Evolutionary conservation across 768 basidiomycete genomes (phyloP), one percentile per base, ranked within the genome.

Genomic region (Guyanaporus albipodus): DNA sequence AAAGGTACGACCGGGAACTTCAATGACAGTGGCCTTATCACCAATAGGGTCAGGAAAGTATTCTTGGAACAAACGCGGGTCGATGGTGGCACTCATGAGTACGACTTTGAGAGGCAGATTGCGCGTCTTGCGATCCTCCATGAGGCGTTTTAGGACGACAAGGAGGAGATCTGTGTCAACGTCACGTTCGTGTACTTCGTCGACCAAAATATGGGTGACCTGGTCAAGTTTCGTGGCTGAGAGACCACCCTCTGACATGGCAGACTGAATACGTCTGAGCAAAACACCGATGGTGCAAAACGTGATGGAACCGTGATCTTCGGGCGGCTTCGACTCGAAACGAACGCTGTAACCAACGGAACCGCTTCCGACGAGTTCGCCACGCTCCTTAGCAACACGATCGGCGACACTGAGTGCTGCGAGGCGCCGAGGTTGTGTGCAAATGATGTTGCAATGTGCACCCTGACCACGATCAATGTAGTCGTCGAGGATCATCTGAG

Each of bases 41-140:
- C 81, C 82, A 0, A 67, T 50, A 15, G 77, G 70, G 58, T 86
- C 79, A 8, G 73, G 70, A 72, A 98, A 98, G 70, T 97, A 98
- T 10, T 76, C 70, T 60, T 88, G 85, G 78, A 96, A 98, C 21
- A 95, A 75, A 0, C 78, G 78, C 8, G 93, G 87, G 57, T 96
- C 90, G 61, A 97, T 91, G 35, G 94, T 97, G 8, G 94, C 94
- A 59, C 90, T 94, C 93, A 97, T 96, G 46, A 98, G 77, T 34
- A 96, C 69, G 53, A 97, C 74, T 66, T 92, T 93, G 66, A 97
- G 68, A 3, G 87, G 83, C 38, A 83, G 78, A 10, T 78, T 76
- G 52, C 78, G 77, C 6, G 78, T 71, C 61, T 78, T 84, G 55
- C 92, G 80, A 48, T 91, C 84, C 6, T 75, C 78, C 59, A 94